Evolutionary conservation across 257 asterid species (phyloP).

Genomic region (Gardenia jasminoides): DNA sequence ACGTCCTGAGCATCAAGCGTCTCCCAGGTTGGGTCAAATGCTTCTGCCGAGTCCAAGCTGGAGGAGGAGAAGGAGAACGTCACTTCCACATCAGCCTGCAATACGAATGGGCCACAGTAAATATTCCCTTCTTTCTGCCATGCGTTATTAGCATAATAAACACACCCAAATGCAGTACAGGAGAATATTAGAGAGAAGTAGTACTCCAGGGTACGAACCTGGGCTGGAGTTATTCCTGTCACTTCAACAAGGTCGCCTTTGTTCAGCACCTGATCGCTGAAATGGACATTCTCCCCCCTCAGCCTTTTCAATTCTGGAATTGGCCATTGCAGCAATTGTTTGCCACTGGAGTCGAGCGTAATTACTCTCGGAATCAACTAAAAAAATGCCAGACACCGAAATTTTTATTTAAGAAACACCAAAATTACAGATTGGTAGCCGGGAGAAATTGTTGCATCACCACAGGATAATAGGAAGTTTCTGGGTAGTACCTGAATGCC

Average conservation of each 20-base stretch:
- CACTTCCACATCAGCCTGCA: conserved; percentile 72
- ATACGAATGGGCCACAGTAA: background rate
- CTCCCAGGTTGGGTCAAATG: conserved; percentile 58
- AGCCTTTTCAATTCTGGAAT: conserved; percentile 41
- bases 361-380: conserved; percentile 42
- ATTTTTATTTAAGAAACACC: too few species aligned
- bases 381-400: background rate
- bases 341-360: conserved; percentile 43
- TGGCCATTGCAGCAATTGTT: conserved; percentile 56
- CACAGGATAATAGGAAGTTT: background rate
- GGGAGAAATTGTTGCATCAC: too few species aligned
- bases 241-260: conserved; percentile 32
- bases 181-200: too few species aligned
- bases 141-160: too few species aligned
- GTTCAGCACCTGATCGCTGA: conserved; percentile 18
- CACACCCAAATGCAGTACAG: too few species aligned
- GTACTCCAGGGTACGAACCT: conserved; percentile 14
- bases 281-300: conserved; percentile 28
- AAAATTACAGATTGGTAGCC: too few species aligned
- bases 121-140: background rate
- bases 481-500: conserved; percentile 37
- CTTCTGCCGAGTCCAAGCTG: conserved; percentile 59
- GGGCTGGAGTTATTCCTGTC: conserved; percentile 46
- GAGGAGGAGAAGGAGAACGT: conserved; percentile 52
- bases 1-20: conserved; percentile 50